These are phyloP conservation scores for Brassica napus DNA, from an alignment of 345 rosid species.

Conservation along the genomic window Da-Ae NC_063450.1:28433001-28433500, in stretches of 20 bases:
- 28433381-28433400: constrained; percentile 65
- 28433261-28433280: constrained; percentile 15
- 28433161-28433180: constrained; percentile 11
- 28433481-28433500: constrained; percentile 54
- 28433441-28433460: constrained; percentile 86
- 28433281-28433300: constrained; percentile 17
- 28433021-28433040: constrained; percentile 58
- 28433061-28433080: constrained; percentile 52
- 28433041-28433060: constrained; percentile 58
- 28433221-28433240: constrained; percentile 20
- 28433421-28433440: constrained; percentile 62
- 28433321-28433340: constrained; percentile 77
- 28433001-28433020: constrained; percentile 70
- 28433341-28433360: constrained; percentile 61
- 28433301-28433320: constrained; percentile 68
- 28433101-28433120: constrained; percentile 67
- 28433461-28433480: constrained; percentile 71
- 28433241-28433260: constrained; percentile 9
- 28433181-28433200: neutral
- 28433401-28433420: constrained; percentile 68
- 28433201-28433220: constrained; percentile 4
- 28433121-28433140: constrained; percentile 80
- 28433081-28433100: constrained; percentile 70
- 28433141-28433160: constrained; percentile 69
- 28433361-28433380: constrained; percentile 66